A percentile compares a stretch with the other conserved stretches of the same genome.
phyloP scores from a whole-genome alignment of 2,329 filamentous ascomycete genomes.

The Thermoascus crustaceus region DNA sequence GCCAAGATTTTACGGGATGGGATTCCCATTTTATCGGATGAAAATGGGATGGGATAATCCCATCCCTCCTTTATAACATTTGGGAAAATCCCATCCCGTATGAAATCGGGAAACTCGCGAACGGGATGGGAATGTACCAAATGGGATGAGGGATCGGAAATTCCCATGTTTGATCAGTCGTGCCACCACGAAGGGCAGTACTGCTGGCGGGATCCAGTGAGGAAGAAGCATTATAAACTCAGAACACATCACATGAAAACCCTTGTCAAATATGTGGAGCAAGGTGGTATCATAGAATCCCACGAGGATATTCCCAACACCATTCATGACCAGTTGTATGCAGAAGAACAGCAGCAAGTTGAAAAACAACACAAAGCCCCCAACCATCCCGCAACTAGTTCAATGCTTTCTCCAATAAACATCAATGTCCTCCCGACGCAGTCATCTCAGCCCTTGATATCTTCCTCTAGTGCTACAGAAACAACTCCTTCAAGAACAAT shows the following conservation, averaged over 20 bases:
- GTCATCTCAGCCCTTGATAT: constrained; percentile 6
- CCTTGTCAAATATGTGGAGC: constrained; percentile 20
- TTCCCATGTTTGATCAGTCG: too few species aligned
- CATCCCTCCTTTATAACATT: too few species aligned
- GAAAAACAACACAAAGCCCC: constrained; percentile 14
- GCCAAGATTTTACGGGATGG: too few species aligned
- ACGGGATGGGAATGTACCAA: too few species aligned
- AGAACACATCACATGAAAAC: constrained; percentile 20
- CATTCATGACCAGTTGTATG: constrained; percentile 24
- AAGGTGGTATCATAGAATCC: constrained; percentile 7
- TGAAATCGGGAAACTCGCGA: too few species aligned
- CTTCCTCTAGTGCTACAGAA: background rate
- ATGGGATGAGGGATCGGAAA: too few species aligned
- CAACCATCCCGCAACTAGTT: constrained; percentile 9
- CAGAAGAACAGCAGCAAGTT: constrained; percentile 20
- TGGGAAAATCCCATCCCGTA: too few species aligned
- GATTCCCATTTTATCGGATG: too few species aligned
- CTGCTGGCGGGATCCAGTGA: constrained; percentile 25
- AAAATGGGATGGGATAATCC: too few species aligned
- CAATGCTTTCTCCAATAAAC: constrained; percentile 15
- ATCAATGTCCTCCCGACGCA: too few species aligned
- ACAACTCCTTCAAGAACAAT: background rate
- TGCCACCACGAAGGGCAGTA: constrained; percentile 20
- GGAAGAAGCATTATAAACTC: constrained; percentile 27
- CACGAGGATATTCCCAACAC: constrained; percentile 13